A percentile compares a stretch with the other conserved stretches of the same genome.
Conservation (phyloP, 352 stramenopile species). For the Pythium monospermum region DNA sequence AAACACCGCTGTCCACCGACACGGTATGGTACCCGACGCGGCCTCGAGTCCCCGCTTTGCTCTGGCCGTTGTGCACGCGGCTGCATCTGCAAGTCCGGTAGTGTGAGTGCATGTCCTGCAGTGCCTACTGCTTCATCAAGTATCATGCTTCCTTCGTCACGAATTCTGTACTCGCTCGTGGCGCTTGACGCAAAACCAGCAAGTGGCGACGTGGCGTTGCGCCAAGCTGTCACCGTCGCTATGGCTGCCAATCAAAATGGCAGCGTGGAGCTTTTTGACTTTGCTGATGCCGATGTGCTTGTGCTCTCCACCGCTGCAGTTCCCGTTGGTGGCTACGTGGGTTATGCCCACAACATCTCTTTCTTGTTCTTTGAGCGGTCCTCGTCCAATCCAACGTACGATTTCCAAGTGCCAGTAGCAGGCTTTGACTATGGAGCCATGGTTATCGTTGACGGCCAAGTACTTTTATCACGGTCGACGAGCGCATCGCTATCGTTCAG, state of each 20-base stretch:
- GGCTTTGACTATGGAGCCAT: slow-evolving; percentile 41
- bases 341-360: slow-evolving; percentile 50
- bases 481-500: slow-evolving; percentile 32
- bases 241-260: not conserved
- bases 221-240: not conserved
- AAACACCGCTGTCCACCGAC: slow-evolving; percentile 38
- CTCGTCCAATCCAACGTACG: slow-evolving; percentile 24
- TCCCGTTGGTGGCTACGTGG: slow-evolving; percentile 19
- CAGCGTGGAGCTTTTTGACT: slow-evolving; percentile 39
- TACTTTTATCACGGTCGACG: slow-evolving; percentile 24
- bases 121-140: slow-evolving; percentile 16
- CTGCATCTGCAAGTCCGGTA: slow-evolving; percentile 45
- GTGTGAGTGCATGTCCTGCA: slow-evolving; percentile 37
- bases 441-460: slow-evolving; percentile 30
- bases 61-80: slow-evolving; percentile 38
- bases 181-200: slow-evolving; percentile 21
- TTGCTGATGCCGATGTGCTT: slow-evolving; percentile 31
- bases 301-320: slow-evolving; percentile 21
- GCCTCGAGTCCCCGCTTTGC: slow-evolving; percentile 34
- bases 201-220: slow-evolving; percentile 5
- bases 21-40: slow-evolving; percentile 32
- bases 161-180: slow-evolving; percentile 30
- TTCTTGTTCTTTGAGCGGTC: slow-evolving; percentile 46
- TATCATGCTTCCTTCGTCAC: slow-evolving; percentile 27
- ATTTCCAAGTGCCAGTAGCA: slow-evolving; percentile 44